Base-by-base conservation (phyloP, 768 basidiomycete genomes). In the Mycena galericulata region DNA sequence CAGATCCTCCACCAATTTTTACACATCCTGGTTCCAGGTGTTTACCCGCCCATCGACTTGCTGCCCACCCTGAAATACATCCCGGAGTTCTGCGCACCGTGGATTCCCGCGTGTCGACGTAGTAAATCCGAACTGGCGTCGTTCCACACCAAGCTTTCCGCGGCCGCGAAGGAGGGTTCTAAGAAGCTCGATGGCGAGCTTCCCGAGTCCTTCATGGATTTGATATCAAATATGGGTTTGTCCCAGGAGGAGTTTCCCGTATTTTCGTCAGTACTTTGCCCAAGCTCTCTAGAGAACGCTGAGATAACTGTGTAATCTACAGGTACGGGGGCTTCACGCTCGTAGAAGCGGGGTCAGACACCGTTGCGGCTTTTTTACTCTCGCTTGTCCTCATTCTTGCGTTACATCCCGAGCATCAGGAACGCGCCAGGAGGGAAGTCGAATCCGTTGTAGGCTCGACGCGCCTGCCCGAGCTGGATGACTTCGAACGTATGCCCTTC, bases 371-470 rank as follows among this genome's bases (percentile, higher is more conserved):
- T 11, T 72, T 45, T 36, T 29, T 72, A 15, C 53, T 70, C 29
- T 67, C 64, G 14, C 47, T 72, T 3, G 43, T 68, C 29, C 66
- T 74, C 6, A 51, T 61, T 5, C 57, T 74, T 14, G 55, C 64
- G 15, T 27, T 53, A n/a, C 65, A 61, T 53, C 79, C 79, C 7
- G 71, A 77, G 17, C 67, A 61, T 24, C 77, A 76, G 56, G 56
- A 56, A 22, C 72, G 72, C 29, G 76, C 75, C 1, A 72, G 74
- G 38, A 60, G 61, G 38, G 79, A 79, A 59, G 62, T 79, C 30
- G 75, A 80, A 43, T 36, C 50, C 4, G 71, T 75, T 20, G 62
- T 77, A 4, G 75, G 76, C 29, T 24, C 30, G 15, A 67, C 70
- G n/a, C 69, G 75, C 0, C 41, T 79, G 10, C 72, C 75, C 8